Conservation (phyloP, 768 basidiomycete species). For the Lentinula lateritia region DNA sequence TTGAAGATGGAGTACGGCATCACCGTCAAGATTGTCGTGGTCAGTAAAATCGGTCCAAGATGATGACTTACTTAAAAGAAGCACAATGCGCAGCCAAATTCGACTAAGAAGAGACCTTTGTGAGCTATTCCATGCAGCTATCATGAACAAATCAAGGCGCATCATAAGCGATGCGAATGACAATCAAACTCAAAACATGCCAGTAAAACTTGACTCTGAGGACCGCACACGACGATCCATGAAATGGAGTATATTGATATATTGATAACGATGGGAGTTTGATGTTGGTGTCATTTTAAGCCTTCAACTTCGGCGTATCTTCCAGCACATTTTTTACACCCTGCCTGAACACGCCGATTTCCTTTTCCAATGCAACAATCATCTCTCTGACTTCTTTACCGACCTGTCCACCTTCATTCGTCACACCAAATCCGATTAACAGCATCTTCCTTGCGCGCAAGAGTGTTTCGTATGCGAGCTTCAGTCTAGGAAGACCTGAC, state of each 20-base stretch:
- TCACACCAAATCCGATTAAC: conserved; percentile 63
- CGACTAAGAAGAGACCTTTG: background rate
- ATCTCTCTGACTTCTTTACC: conserved; percentile 57
- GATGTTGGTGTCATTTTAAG: background rate
- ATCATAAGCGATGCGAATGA: background rate
- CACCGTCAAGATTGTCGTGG: background rate
- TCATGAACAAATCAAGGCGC: background rate
- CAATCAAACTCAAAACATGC: background rate
- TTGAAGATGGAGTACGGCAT: background rate
- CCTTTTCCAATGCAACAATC: conserved; percentile 61
- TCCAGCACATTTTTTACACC: conserved; percentile 53
- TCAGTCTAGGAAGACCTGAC: conserved; percentile 57
- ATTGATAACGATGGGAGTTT: background rate
- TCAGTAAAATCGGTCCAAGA: background rate
- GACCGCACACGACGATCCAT: background rate
- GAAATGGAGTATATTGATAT: background rate
- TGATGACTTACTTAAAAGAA: background rate
- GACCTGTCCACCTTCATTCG: conserved; percentile 66
- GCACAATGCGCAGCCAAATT: background rate
- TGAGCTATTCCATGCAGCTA: background rate
- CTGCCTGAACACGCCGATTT: conserved; percentile 64
- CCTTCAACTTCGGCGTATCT: conserved; percentile 25
- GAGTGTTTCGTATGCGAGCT: conserved; percentile 60
- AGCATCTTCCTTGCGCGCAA: conserved; percentile 57
- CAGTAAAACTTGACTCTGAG: background rate